These are phyloP conservation scores for Lasiosphaeria ovina DNA, from an alignment of 495 filamentous ascomycete species.

Conservation along the genomic window DNA sequence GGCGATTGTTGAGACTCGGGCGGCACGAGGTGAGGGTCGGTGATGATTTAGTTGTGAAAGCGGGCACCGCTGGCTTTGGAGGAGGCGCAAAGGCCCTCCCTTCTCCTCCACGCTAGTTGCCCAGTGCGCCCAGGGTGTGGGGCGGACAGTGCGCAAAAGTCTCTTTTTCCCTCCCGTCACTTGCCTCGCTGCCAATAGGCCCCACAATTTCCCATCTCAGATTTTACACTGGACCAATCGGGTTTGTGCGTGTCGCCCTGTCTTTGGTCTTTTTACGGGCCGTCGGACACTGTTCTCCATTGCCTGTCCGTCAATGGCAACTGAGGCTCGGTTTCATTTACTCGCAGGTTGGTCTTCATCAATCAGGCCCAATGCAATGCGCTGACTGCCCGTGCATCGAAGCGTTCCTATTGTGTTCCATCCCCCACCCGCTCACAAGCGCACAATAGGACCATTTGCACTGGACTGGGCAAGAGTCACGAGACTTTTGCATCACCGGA, in stretches of 20 bases:
- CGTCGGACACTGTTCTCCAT: neutral
- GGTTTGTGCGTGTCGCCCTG: neutral
- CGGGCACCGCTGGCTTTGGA: constrained; percentile 11
- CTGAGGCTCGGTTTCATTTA: too few relatives aligned
- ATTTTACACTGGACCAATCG: neutral
- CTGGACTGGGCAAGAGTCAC: too few relatives aligned
- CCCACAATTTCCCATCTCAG: neutral
- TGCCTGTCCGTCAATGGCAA: neutral
- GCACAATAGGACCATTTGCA: too few relatives aligned
- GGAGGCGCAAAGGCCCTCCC: constrained; percentile 8
- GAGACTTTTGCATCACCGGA: too few relatives aligned
- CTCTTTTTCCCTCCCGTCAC: neutral
- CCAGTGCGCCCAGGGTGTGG: neutral
- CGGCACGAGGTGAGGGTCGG: constrained; percentile 25
- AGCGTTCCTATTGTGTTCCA: too few relatives aligned
- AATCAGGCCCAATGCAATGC: too few relatives aligned
- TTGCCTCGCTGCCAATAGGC: neutral
- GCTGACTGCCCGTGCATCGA: too few relatives aligned
- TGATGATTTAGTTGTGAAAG: constrained; percentile 22
- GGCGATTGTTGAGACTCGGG: constrained; percentile 26
- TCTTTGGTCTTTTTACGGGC: constrained; percentile 1
- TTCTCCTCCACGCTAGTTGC: neutral
- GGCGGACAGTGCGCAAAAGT: neutral
- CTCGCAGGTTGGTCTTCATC: too few relatives aligned
- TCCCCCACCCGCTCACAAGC: too few relatives aligned